Conservation (phyloP, 768 basidiomycete species). For the Hygrophorus russula region DNA sequence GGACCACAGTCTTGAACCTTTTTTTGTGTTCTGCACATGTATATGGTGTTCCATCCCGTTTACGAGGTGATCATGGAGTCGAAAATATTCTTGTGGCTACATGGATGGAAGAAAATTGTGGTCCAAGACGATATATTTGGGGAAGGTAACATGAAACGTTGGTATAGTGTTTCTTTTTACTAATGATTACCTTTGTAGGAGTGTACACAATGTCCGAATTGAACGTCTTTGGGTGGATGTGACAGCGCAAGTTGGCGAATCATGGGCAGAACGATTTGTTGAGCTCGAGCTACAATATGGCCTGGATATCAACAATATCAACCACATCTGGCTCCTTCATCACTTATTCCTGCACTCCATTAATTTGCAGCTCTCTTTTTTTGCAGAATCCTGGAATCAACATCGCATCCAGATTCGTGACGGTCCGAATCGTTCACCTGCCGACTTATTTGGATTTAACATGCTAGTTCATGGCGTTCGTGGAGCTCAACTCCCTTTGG, state of each 20-base stretch:
- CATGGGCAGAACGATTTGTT: conserved; percentile 22
- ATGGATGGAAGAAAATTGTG: conserved; percentile 15
- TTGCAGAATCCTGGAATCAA: conserved; percentile 21
- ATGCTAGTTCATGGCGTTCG: conserved; percentile 17
- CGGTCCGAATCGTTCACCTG: conserved; percentile 15
- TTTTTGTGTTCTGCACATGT: conserved; percentile 14
- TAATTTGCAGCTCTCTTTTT: conserved; percentile 17
- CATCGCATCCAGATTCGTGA: conserved; percentile 18
- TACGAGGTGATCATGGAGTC: conserved; percentile 27
- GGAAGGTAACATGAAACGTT: conserved; percentile 15
- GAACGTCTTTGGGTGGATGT: conserved; percentile 28
- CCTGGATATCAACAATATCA: conserved; percentile 15
- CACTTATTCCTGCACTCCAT: conserved; percentile 21
- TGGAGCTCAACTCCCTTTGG: conserved; percentile 1
- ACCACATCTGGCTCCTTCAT: conserved; percentile 28
- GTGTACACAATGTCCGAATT: conserved; percentile 27
- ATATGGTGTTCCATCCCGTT: conserved; percentile 19
- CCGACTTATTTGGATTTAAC: conserved; percentile 22
- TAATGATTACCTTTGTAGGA: conserved; percentile 15
- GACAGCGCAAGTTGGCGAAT: conserved; percentile 16
- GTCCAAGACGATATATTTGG: conserved; percentile 20
- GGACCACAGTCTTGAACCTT: conserved; percentile 22
- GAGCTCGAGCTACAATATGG: conserved; percentile 19
- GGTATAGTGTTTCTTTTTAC: background rate
- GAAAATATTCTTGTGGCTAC: conserved; percentile 25